These are phyloP conservation scores for Ogataea nonfermentans DNA, from an alignment of 805 yeast genomes.

Conservation along the genomic window DNA sequence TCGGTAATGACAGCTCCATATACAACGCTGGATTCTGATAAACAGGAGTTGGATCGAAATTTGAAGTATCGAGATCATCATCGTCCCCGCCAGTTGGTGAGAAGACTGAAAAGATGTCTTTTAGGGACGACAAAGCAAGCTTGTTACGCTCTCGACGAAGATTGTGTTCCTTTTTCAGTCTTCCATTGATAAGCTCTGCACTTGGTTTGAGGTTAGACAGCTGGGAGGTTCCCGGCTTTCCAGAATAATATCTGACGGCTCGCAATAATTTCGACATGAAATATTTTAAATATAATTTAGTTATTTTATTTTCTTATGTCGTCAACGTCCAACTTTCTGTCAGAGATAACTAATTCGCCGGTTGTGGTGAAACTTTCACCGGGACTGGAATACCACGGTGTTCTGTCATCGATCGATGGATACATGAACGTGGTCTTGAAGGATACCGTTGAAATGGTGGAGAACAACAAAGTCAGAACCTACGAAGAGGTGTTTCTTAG, in stretches of 20 bases:
- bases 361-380: conserved; percentile 84
- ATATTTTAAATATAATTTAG: conserved; percentile 1
- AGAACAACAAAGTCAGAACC: conserved; percentile 48
- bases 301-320: conserved; percentile 11
- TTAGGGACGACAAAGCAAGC: conserved; percentile 39
- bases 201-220: conserved; percentile 22
- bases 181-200: conserved; percentile 22
- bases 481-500: conserved; percentile 79
- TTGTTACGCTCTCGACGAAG: conserved; percentile 33
- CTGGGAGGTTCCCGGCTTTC: conserved; percentile 10
- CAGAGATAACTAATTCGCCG: conserved; percentile 72
- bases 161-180: conserved; percentile 30
- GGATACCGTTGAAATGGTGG: conserved; percentile 65
- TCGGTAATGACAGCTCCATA: conserved; percentile 42
- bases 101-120: conserved; percentile 37
- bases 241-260: conserved; percentile 5
- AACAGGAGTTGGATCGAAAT: conserved; percentile 35
- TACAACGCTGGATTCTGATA: conserved; percentile 31
- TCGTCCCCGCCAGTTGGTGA: conserved; percentile 34
- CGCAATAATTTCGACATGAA: conserved; percentile 5
- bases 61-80: conserved; percentile 31
- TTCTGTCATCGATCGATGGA: conserved; percentile 79
- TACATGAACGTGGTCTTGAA: conserved; percentile 93
- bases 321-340: conserved; percentile 67
- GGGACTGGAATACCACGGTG: conserved; percentile 81